Base-by-base conservation (phyloP, 176 grass and related monocot species). In the Oryza nivara region DNA sequence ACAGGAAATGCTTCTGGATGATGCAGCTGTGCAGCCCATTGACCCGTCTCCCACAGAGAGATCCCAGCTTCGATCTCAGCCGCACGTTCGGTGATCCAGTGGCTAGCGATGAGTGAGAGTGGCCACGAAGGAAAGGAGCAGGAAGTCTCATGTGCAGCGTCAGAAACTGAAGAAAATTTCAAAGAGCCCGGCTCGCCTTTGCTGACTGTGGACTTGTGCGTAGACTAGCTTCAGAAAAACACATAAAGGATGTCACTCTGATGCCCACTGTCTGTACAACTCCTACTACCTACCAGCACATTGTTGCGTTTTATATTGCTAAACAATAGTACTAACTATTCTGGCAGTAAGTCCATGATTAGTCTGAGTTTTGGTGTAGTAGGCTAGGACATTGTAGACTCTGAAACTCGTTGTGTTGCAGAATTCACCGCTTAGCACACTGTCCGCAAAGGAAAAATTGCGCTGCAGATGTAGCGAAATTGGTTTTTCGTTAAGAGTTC, bases 151-250 rank as follows among this genome's bases (percentile, higher is more conserved):
- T 19, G 14, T 11, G 9, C 41, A 17, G 34, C 82, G 82, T 30
- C 87, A n/a, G 38, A 17, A 12, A 20, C 76, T 4, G 0, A 19
- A 56, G 51, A 41, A 89, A 81, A 9, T 20, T 52, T 81, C 76
- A 0, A 1, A 11, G 9, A 23, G 36, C 9, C 13, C 3, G 22
- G 65, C 41, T 89, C 44, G 66, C 32, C 77, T 56, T 89, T 56
- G 83, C 83, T 81, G 88, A 89, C 83, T 34, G 14, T 26, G 22
- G 56, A 81, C 72, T 43, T 63, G 70, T 81, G 87, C 70, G 43
- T 85, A 20, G 82, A 85, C 40, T 4, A 54, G 3, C 43, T 23
- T 44, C 13, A 3, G 11, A 78, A 63, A 46, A 68, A 28, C 1
- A 5, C 3, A 49, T 1, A 5, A 49, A 48, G 3, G 14, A 17